Percentiles rank a stretch among this genome's conserved stretches.
Evolutionary conservation across 495 filamentous ascomycete genomes (phyloP).

Genomic region (Penicillium arizonense): DNA sequence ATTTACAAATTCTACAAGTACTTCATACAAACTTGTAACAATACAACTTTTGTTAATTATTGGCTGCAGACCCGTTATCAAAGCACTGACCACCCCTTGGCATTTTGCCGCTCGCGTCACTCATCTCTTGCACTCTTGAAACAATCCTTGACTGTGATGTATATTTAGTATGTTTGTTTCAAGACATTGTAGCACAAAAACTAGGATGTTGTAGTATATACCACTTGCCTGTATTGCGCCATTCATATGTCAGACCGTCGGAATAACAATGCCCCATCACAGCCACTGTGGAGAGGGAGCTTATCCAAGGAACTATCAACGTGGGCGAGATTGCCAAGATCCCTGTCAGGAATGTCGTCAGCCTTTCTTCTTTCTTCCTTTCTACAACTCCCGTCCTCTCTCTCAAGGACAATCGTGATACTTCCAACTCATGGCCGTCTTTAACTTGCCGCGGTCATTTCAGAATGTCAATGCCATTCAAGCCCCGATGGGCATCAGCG

Average conservation of each 20-base stretch:
- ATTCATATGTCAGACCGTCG: neutral
- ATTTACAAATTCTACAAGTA: too few relatives aligned
- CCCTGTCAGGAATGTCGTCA: neutral
- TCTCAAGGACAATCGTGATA: neutral
- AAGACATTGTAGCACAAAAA: too few relatives aligned
- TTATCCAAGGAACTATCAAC: conserved; percentile 9
- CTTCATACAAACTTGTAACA: too few relatives aligned
- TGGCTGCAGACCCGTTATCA: too few relatives aligned
- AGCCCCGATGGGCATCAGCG: conserved; percentile 30
- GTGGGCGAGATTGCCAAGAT: conserved; percentile 5
- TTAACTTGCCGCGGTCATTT: conserved; percentile 65
- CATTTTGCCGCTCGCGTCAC: too few relatives aligned
- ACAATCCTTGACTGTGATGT: too few relatives aligned
- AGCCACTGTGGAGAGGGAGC: neutral
- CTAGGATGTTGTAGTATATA: neutral
- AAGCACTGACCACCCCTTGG: too few relatives aligned
- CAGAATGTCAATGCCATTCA: conserved; percentile 50
- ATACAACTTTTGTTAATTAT: too few relatives aligned
- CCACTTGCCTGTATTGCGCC: neutral
- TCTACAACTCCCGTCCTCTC: neutral
- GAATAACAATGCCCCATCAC: neutral
- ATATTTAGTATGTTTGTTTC: too few relatives aligned
- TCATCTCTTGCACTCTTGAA: too few relatives aligned
- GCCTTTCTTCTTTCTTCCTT: neutral
- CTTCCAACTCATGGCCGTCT: conserved; percentile 41